These are phyloP conservation scores for Passiflora organensis DNA, from an alignment of 345 rosid species.

Conservation along the genomic window DNA sequence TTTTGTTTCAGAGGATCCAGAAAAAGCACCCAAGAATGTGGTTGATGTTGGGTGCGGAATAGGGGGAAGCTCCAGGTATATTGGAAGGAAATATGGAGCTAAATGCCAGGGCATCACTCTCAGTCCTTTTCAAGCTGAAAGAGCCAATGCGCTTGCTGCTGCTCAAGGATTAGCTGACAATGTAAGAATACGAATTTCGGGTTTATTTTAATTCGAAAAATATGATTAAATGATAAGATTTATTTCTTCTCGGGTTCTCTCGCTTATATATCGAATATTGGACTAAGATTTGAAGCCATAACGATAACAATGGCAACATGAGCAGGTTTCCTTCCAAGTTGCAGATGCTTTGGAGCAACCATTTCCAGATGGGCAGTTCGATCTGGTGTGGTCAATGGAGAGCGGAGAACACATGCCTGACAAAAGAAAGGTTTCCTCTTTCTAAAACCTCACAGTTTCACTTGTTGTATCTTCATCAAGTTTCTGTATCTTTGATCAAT, in stretches of 20 bases:
- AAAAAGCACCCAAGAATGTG: conserved; percentile 45
- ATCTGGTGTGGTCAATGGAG: conserved; percentile 96
- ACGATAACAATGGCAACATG: conserved; percentile 5
- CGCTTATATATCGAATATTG: no score
- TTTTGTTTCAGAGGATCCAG: conserved; percentile 31
- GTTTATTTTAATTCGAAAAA: no score
- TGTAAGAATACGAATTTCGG: conserved; percentile 25
- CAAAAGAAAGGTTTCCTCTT: conserved; percentile 51
- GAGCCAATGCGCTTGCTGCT: conserved; percentile 70
- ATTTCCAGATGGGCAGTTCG: conserved; percentile 70
- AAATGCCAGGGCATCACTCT: conserved; percentile 67
- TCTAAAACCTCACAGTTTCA: not conserved
- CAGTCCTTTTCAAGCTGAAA: conserved; percentile 75
- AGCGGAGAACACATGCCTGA: conserved; percentile 98
- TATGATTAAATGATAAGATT: no score
- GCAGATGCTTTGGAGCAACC: conserved; percentile 91
- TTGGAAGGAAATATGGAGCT: conserved; percentile 67
- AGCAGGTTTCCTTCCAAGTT: conserved; percentile 72
- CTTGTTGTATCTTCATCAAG: not conserved
- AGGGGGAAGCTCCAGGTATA: conserved; percentile 87
- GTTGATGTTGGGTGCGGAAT: conserved; percentile 97
- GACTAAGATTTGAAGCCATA: not conserved
- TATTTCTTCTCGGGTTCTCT: no score
- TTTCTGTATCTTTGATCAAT: not conserved
- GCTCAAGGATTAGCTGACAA: conserved; percentile 54